phyloP scores from a whole-genome alignment of 495 filamentous ascomycete genomes.

The Hyaloscypha hepaticicola region DNA sequence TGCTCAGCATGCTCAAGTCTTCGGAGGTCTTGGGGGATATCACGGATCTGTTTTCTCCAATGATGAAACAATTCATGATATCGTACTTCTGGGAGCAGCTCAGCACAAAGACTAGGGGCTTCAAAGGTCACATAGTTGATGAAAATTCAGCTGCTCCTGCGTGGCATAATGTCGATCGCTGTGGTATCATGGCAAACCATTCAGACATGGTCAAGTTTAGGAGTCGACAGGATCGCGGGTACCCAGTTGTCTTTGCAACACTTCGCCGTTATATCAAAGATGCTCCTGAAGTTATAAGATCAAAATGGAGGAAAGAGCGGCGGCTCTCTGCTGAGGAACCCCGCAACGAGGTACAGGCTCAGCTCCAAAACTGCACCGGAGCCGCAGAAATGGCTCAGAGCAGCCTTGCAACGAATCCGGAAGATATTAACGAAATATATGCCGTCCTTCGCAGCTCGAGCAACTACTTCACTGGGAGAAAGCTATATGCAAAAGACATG shows the following conservation, averaged over 20 bases:
- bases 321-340: background rate
- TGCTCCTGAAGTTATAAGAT: background rate
- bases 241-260: background rate
- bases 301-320: background rate
- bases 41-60: background rate
- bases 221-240: background rate
- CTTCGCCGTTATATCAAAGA: background rate
- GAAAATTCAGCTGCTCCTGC: background rate
- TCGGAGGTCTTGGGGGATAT: background rate
- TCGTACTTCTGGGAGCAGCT: slow-evolving; percentile 3
- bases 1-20: background rate
- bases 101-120: background rate
- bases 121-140: background rate
- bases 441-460: background rate
- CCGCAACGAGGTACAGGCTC: background rate
- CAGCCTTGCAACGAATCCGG: background rate
- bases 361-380: background rate
- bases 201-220: slow-evolving; percentile 2
- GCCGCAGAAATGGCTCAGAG: background rate
- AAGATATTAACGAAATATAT: slow-evolving; percentile 2
- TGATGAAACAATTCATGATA: slow-evolving; percentile 3
- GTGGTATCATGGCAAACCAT: slow-evolving; percentile 2
- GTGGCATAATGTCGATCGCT: slow-evolving; percentile 1
- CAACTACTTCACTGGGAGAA: slow-evolving; percentile 29
- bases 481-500: background rate